A percentile compares a stretch with the other conserved stretches of the same genome.
Evolutionary conservation across 371 early-diverging fungal genomes (phyloP).

Genomic region (Rhizopus stolonifer): DNA sequence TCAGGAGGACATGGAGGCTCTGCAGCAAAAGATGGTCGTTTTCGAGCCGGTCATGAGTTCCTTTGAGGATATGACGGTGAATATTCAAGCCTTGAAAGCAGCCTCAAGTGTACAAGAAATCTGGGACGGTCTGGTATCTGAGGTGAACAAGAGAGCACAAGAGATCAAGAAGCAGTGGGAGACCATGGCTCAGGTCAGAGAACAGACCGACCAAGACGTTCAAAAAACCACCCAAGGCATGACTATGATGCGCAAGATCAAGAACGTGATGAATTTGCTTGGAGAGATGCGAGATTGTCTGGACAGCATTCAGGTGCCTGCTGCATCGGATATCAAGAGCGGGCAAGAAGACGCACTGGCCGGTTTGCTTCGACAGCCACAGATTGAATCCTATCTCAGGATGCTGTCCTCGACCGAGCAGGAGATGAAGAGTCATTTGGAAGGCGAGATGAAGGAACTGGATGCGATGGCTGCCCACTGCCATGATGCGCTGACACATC

Average conservation of each 20-base stretch:
- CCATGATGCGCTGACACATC: constrained; percentile 18
- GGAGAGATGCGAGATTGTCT: constrained; percentile 35
- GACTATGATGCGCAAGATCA: constrained; percentile 38
- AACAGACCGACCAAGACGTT: background rate
- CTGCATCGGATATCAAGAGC: background rate
- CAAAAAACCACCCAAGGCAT: constrained; percentile 26
- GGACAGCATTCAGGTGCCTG: background rate
- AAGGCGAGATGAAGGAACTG: constrained; percentile 15
- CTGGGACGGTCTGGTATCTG: background rate
- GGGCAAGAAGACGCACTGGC: constrained; percentile 1
- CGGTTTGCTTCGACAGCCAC: constrained; percentile 11
- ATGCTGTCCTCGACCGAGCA: constrained; percentile 3
- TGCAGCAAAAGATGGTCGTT: constrained; percentile 30
- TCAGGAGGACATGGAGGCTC: constrained; percentile 22
- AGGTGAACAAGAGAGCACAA: constrained; percentile 4
- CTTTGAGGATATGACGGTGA: constrained; percentile 26
- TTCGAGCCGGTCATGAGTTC: constrained; percentile 28
- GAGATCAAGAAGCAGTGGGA: constrained; percentile 21
- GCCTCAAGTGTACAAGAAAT: background rate
- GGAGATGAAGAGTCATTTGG: constrained; percentile 17
- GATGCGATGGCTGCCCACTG: constrained; percentile 6
- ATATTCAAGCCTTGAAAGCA: background rate
- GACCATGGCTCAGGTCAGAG: constrained; percentile 1
- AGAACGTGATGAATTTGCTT: constrained; percentile 30
- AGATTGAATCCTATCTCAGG: constrained; percentile 5